Evolutionary conservation across 176 grass and related monocot genomes (phyloP).

Genomic region (Paspalum vaginatum): DNA sequence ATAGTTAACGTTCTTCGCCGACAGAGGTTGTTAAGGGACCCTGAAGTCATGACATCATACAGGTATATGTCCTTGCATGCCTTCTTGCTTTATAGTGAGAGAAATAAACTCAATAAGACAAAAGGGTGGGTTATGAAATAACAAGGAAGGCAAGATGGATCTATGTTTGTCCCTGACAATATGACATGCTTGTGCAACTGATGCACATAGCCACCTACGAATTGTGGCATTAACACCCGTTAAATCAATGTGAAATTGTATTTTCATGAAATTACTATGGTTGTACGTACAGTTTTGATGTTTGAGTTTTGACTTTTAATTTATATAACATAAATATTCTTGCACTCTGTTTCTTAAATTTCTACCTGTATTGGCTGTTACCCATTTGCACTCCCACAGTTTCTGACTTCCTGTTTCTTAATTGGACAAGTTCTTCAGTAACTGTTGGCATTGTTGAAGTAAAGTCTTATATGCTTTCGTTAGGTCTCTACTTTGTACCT

Average conservation of each 20-base stretch:
- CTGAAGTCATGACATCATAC: constrained; percentile 99
- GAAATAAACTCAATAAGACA: constrained; percentile 4
- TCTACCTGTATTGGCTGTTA: neutral
- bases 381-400: neutral
- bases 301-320: neutral
- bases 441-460: neutral
- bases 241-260: neutral
- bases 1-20: constrained; percentile 89
- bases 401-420: neutral
- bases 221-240: neutral
- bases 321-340: neutral
- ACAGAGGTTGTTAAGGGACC: constrained; percentile 82
- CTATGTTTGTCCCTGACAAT: neutral
- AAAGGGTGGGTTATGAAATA: neutral
- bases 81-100: constrained; percentile 9
- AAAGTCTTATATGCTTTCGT: neutral
- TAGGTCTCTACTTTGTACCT: neutral
- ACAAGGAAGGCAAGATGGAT: neutral
- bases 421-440: neutral
- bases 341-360: neutral
- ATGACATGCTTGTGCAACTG: neutral
- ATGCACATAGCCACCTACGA: neutral
- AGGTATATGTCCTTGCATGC: constrained; percentile 51
- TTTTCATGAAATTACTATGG: neutral
- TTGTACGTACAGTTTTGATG: neutral